phyloP scores from a whole-genome alignment of 2,329 filamentous ascomycete genomes.

The Diaporthe sp. region DNA sequence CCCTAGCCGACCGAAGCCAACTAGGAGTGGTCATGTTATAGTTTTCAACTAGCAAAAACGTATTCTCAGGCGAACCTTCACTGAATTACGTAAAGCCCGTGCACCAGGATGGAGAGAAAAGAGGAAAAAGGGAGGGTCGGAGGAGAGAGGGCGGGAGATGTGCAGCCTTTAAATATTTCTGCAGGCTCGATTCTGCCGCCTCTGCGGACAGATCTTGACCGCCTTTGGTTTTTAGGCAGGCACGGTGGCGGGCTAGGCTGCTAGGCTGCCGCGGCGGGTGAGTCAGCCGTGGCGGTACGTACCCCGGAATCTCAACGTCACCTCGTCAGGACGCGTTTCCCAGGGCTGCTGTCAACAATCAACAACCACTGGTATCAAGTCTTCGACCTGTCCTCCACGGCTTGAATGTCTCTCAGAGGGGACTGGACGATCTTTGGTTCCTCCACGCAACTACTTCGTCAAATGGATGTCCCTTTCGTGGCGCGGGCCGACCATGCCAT shows the following conservation, averaged over 20 bases:
- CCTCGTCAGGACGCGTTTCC: not conserved
- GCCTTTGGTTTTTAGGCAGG: not conserved
- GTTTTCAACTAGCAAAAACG: constrained; percentile 94
- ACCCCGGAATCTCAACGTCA: not conserved
- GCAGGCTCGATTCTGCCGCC: constrained; percentile 6
- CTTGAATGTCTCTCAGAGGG: not conserved
- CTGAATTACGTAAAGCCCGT: constrained; percentile 86
- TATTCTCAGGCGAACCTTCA: constrained; percentile 90
- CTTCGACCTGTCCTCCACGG: not conserved
- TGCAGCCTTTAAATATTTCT: not conserved
- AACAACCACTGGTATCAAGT: not conserved
- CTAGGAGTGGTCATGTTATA: constrained; percentile 83
- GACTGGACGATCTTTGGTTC: not conserved
- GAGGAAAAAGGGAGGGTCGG: constrained; percentile 50
- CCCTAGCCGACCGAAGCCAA: constrained; percentile 79
- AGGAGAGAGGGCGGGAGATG: not conserved
- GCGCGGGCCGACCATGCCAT: not conserved
- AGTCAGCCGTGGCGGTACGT: not conserved
- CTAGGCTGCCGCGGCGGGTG: not conserved
- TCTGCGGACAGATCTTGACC: not conserved
- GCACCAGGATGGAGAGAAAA: constrained; percentile 73
- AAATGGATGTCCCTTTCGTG: not conserved
- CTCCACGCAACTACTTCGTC: not conserved
- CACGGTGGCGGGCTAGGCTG: too few species aligned
- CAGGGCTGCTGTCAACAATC: not conserved